Conservation (phyloP, 2,329 filamentous ascomycete genomes). For the Calonectria montana region DNA sequence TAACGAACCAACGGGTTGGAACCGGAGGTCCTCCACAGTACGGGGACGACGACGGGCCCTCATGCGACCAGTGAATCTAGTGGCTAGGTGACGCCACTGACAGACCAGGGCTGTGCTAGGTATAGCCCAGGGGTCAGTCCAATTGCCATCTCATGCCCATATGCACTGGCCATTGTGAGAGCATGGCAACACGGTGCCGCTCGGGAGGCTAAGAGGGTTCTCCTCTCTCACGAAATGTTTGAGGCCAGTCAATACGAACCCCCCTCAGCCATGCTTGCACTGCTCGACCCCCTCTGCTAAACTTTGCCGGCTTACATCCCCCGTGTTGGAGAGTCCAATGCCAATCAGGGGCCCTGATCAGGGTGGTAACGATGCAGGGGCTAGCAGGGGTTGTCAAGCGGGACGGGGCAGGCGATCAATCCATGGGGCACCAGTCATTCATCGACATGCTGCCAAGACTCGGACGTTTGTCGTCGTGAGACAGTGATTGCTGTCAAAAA, state of each 20-base stretch:
- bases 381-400: constrained; percentile 29
- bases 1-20: constrained; percentile 36
- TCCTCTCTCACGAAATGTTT: constrained; percentile 12
- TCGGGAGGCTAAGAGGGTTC: constrained; percentile 4
- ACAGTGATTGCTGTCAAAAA: constrained; percentile 30
- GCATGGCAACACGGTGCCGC: not conserved
- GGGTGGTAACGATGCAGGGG: constrained; percentile 4
- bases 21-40: constrained; percentile 31
- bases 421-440: constrained; percentile 38
- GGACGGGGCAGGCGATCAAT: constrained; percentile 33
- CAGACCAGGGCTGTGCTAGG: constrained; percentile 10
- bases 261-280: constrained; percentile 11
- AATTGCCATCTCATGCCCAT: constrained; percentile 23
- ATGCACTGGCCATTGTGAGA: constrained; percentile 12
- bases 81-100: constrained; percentile 27
- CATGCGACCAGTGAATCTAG: constrained; percentile 25
- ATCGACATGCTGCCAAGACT: constrained; percentile 36
- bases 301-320: constrained; percentile 28
- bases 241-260: constrained; percentile 11
- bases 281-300: constrained; percentile 26
- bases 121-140: not conserved
- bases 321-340: constrained; percentile 34
- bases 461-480: constrained; percentile 33
- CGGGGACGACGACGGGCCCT: constrained; percentile 31
- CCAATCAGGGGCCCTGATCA: constrained; percentile 37